Percentiles rank a stretch among this genome's conserved stretches.
Evolutionary conservation across 768 basidiomycete species (phyloP).

Genomic region (Russula virescens): DNA sequence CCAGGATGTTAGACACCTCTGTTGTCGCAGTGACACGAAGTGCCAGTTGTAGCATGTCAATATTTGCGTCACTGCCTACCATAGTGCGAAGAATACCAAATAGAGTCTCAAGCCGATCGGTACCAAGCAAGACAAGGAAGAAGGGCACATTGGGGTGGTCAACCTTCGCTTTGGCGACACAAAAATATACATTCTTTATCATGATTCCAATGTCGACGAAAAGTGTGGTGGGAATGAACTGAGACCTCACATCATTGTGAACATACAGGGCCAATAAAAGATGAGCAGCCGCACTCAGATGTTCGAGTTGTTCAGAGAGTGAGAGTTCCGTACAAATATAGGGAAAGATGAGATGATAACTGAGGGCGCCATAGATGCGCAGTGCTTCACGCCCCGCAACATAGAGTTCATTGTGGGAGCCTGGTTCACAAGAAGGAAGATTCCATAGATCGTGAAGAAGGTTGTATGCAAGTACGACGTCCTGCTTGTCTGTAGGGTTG

Average conservation of each 20-base stretch:
- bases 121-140: constrained; percentile 26
- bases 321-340: background rate
- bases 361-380: too few relatives aligned
- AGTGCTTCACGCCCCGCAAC: too few relatives aligned
- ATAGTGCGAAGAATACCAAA: constrained; percentile 10
- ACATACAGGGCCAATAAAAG: constrained; percentile 19
- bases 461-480: too few relatives aligned
- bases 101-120: constrained; percentile 23
- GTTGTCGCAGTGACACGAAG: background rate
- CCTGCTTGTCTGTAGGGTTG: too few relatives aligned
- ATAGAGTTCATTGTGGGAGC: too few relatives aligned
- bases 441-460: too few relatives aligned
- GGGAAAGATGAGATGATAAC: background rate
- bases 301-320: background rate
- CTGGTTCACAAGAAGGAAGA: too few relatives aligned
- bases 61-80: background rate
- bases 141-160: constrained; percentile 22
- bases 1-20: background rate
- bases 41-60: constrained; percentile 7
- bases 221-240: constrained; percentile 29
- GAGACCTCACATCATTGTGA: constrained; percentile 7
- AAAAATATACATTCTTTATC: constrained; percentile 28
- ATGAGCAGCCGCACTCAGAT: background rate
- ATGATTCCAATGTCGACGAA: constrained; percentile 34
- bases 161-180: background rate